These are phyloP conservation scores for Penicillium nordicum DNA, from an alignment of 2,329 filamentous ascomycete genomes.

Conservation along the genomic window DNA sequence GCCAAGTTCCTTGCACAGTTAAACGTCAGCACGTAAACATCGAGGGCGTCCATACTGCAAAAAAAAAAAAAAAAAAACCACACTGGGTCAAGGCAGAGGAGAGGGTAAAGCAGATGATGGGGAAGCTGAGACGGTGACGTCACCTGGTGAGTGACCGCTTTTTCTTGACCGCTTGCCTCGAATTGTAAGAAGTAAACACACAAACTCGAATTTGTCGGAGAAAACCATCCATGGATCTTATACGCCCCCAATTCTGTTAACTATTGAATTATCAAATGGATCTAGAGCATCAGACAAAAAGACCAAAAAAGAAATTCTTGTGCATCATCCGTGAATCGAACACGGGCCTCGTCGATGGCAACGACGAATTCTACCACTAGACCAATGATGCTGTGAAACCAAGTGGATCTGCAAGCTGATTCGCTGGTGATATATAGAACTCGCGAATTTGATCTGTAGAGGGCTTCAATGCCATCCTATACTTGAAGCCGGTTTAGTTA, in stretches of 20 bases:
- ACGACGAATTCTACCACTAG: slow-evolving; percentile 47
- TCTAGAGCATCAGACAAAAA: too few species aligned
- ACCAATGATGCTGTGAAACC: slow-evolving; percentile 38
- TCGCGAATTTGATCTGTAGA: background rate
- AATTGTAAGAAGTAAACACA: background rate
- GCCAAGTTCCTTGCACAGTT: slow-evolving; percentile 77
- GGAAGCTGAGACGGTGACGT: slow-evolving; percentile 16
- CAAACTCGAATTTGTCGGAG: background rate
- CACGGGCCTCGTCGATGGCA: slow-evolving; percentile 48
- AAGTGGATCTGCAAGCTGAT: slow-evolving; percentile 5
- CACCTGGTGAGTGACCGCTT: background rate
- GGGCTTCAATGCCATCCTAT: background rate
- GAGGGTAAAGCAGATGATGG: background rate
- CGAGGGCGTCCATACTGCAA: slow-evolving; percentile 51
- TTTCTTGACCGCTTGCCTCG: background rate
- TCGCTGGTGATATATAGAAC: background rate
- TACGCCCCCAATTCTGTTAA: too few species aligned
- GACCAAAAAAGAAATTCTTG: slow-evolving; percentile 7
- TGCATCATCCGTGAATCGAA: slow-evolving; percentile 46
- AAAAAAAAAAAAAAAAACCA: too few species aligned
- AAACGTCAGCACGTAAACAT: slow-evolving; percentile 79
- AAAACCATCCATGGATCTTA: background rate
- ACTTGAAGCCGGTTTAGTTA: background rate
- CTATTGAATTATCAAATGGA: too few species aligned
- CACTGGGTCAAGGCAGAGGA: background rate